Percentiles rank a stretch among this genome's conserved stretches.
These are phyloP conservation scores for Alternaria brassicae DNA, from an alignment of 2,329 filamentous ascomycete species.

Conservation along the genomic window DNA sequence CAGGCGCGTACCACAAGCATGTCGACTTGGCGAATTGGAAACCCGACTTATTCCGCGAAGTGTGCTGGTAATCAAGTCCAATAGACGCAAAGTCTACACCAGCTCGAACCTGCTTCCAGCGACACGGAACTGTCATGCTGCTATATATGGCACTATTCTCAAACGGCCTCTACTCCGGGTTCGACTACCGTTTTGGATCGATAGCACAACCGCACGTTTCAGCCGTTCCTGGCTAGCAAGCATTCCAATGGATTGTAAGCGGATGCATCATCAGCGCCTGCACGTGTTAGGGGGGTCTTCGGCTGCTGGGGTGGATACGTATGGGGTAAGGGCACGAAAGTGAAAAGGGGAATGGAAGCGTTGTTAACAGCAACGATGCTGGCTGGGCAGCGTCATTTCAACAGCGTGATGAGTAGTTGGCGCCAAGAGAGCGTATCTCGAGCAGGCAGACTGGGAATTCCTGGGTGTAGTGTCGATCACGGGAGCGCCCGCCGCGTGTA, in stretches of 20 bases:
- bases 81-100: background rate
- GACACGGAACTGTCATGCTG: constrained; percentile 3
- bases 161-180: background rate
- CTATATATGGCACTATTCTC: constrained; percentile 8
- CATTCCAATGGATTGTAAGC: background rate
- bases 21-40: background rate
- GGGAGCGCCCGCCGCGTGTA: constrained; percentile 25
- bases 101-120: background rate
- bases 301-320: background rate
- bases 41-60: background rate
- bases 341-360: background rate
- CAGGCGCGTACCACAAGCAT: background rate
- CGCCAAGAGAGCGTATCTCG: background rate
- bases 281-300: background rate
- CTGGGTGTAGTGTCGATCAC: constrained; percentile 22
- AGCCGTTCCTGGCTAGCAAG: constrained; percentile 7
- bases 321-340: background rate
- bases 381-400: background rate
- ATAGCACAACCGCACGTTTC: constrained; percentile 7
- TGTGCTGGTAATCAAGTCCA: background rate
- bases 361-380: background rate
- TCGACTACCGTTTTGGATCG: constrained; percentile 1
- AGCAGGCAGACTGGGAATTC: background rate
- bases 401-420: background rate
- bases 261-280: background rate